Percentiles rank a stretch among this genome's conserved stretches.
Conservation (phyloP, 805 yeast species). For the Torulaspora indica region DNA sequence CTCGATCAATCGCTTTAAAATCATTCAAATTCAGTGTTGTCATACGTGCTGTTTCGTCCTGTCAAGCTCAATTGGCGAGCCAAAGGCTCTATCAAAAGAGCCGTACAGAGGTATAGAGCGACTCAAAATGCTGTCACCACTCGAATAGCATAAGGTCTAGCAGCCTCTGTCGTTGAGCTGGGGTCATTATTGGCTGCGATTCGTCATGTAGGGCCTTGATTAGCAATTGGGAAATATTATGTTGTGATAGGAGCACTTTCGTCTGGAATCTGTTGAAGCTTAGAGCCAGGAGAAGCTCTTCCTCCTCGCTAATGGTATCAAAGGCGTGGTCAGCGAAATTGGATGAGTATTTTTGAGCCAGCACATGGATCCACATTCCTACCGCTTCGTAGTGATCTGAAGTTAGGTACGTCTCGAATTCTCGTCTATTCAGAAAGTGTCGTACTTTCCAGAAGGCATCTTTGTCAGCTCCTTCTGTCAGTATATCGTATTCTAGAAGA, state of each 20-base stretch:
- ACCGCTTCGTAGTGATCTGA: neutral
- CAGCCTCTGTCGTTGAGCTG: conserved; percentile 4
- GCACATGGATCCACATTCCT: conserved; percentile 5
- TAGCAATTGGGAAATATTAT: conserved; percentile 3
- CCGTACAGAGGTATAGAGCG: conserved; percentile 2
- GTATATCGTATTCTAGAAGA: conserved; percentile 16
- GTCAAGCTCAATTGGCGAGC: neutral
- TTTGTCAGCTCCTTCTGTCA: conserved; percentile 13
- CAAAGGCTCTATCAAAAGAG: neutral
- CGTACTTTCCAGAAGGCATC: conserved; percentile 28
- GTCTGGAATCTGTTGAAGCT: conserved; percentile 10
- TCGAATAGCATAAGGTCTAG: conserved; percentile 4
- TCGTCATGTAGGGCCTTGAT: neutral
- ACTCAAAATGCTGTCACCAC: too few relatives aligned
- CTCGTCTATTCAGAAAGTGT: conserved; percentile 11
- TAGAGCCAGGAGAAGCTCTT: conserved; percentile 1
- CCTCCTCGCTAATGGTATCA: neutral
- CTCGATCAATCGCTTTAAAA: neutral
- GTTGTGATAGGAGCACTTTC: conserved; percentile 1
- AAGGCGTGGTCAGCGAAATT: neutral
- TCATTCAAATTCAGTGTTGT: conserved; percentile 1
- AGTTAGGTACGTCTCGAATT: conserved; percentile 11
- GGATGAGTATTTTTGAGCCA: neutral
- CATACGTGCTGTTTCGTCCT: conserved; percentile 7
- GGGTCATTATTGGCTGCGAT: neutral